phyloP scores from a whole-genome alignment of 345 rosid genomes.

The Hibiscus tridactylites region DNA sequence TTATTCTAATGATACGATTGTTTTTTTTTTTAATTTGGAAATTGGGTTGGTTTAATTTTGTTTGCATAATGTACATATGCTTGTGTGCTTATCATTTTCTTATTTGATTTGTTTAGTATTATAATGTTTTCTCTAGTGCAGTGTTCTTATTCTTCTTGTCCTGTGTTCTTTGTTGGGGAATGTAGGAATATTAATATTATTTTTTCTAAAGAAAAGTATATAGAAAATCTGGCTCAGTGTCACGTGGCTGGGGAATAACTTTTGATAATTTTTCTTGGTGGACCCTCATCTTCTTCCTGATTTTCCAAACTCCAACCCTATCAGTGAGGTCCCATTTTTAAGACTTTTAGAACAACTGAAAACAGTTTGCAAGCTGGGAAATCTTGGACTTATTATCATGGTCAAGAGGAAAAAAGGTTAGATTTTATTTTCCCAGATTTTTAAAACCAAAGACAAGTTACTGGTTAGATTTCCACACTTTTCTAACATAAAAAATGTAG shows the following conservation, averaged over 20 bases:
- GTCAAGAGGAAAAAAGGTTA: neutral
- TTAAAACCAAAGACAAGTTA: neutral
- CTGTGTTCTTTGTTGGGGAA: constrained; percentile 13
- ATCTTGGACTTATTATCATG: neutral
- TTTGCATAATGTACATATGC: no score
- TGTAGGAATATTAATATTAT: neutral
- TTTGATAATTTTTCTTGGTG: constrained; percentile 8
- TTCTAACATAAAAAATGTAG: neutral
- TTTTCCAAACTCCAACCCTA: constrained; percentile 6
- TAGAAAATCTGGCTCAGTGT: constrained; percentile 12
- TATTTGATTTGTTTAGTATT: neutral
- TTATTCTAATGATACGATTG: neutral
- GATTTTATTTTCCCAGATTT: neutral
- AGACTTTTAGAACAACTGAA: constrained; percentile 9
- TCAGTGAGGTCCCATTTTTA: neutral
- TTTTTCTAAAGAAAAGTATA: neutral
- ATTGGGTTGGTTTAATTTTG: neutral
- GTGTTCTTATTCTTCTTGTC: constrained; percentile 22
- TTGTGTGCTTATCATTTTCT: neutral
- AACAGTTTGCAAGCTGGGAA: constrained; percentile 6
- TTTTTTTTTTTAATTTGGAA: neutral
- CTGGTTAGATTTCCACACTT: neutral
- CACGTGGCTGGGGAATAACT: constrained; percentile 27
- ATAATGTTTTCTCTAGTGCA: constrained; percentile 13
- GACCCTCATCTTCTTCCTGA: constrained; percentile 6